Evolutionary conservation across 2,329 filamentous ascomycete species (phyloP).

Genomic region (Penicillium sp.): DNA sequence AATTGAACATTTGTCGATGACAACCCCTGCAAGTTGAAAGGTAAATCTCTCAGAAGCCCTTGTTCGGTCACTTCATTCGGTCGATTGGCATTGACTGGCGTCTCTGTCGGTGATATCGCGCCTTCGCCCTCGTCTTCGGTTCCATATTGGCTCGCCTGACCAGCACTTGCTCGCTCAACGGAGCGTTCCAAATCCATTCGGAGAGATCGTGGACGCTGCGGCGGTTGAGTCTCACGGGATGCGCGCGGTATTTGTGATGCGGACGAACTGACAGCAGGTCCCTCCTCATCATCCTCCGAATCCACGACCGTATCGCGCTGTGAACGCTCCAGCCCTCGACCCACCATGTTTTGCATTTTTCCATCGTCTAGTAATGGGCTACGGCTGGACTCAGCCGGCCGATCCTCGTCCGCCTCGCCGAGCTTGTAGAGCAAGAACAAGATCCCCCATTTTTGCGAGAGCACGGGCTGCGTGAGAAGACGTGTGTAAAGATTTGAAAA

Average conservation of each 20-base stretch:
- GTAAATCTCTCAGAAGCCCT: constrained; percentile 68
- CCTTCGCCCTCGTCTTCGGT: constrained; percentile 17
- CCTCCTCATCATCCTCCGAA: constrained; percentile 33
- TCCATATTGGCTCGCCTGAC: constrained; percentile 15
- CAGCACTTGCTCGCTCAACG: constrained; percentile 14
- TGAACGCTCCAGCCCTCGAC: constrained; percentile 18
- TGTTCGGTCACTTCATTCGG: constrained; percentile 59
- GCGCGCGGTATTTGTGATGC: constrained; percentile 30
- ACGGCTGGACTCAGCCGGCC: constrained; percentile 26
- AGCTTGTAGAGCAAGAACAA: constrained; percentile 84
- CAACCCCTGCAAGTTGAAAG: constrained; percentile 87
- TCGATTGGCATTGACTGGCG: constrained; percentile 29
- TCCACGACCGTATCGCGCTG: constrained; percentile 20
- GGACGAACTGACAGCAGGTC: constrained; percentile 37
- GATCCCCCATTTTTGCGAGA: constrained; percentile 96
- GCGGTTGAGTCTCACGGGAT: constrained; percentile 11
- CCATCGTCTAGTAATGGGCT: constrained; percentile 38
- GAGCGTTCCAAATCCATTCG: constrained; percentile 18
- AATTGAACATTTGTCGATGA: constrained; percentile 83
- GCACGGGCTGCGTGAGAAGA: constrained; percentile 80
- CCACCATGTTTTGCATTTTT: constrained; percentile 35
- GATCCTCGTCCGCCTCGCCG: constrained; percentile 43
- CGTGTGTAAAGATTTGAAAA: constrained; percentile 90
- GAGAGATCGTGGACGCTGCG: constrained; percentile 24
- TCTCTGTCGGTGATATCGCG: constrained; percentile 14